Evolutionary conservation across 2,329 filamentous ascomycete genomes (phyloP), one percentile per base, ranked within the genome.

Genomic region (Ophiostoma pallidulum): DNA sequence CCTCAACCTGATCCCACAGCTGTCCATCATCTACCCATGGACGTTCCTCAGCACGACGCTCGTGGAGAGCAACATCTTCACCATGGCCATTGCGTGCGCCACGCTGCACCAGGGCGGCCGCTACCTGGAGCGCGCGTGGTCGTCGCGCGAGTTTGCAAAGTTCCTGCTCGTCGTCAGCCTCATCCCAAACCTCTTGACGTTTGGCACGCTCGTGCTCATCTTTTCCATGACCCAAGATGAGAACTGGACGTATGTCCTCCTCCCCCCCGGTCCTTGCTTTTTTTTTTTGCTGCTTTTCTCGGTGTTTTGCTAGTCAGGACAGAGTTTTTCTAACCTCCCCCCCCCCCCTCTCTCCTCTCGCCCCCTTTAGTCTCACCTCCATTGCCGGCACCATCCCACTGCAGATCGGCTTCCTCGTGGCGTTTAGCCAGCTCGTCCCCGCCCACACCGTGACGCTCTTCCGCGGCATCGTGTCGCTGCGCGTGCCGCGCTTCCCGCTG

Each of bases 381-480:
- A 86, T 97, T 60, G 86, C 86, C 57, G 92, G 92, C 57, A 90
- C 89, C 47, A 83, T 95, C 54, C 82, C 90, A 14, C 73, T 96
- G 49, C 91, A 96, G 65, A 89, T 92, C 40, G 83, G 86, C 52
- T 97, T 97, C 70, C 84, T 98, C 52, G 87, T 97, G 58, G 87
- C 91, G 47, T 95, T 97, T 68, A 97, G 94, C 68, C 92, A 98
- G 67, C 86, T 98, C 42, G 85, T 97, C 31, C 92, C 92, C 19
- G 90, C 95, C 53, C 92, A 98, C 66, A 98, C 92, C 10, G 91
- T 97, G 45, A 92, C 91, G 4, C 78, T 98, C 50, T 91, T 95
- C 70, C 84, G 85, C 54, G 89, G 89, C 54, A 70, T 95, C 52
- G 64, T 97, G 50, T 94, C 92, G 51, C 80, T 97, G 64, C 86